phyloP scores from a whole-genome alignment of 2,329 filamentous ascomycete genomes.

The Fulvia fulva region DNA sequence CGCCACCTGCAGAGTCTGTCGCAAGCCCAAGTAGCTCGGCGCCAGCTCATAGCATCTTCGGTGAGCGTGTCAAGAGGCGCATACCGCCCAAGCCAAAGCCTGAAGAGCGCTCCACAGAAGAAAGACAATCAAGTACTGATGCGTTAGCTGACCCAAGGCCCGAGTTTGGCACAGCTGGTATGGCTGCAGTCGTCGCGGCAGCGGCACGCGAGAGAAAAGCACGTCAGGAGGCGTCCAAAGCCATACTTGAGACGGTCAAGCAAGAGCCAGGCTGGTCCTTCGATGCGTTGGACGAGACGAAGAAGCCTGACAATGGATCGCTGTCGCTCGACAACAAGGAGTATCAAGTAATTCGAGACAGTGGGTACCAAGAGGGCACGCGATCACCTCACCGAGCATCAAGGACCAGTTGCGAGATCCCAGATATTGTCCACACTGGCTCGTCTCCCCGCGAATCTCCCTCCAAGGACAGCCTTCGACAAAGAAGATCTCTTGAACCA shows the following conservation, averaged over 20 bases:
- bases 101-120: neutral
- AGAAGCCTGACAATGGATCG: neutral
- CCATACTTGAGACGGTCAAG: neutral
- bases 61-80: slow-evolving; percentile 25
- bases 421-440: slow-evolving; percentile 18
- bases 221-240: neutral
- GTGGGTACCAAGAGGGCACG: slow-evolving; percentile 38
- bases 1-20: neutral
- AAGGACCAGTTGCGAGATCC: slow-evolving; percentile 12
- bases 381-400: slow-evolving; percentile 21
- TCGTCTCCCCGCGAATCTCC: slow-evolving; percentile 15
- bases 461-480: slow-evolving; percentile 25
- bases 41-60: slow-evolving; percentile 17
- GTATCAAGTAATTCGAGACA: slow-evolving; percentile 38
- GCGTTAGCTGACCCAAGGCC: neutral
- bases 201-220: slow-evolving; percentile 7
- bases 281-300: slow-evolving; percentile 8
- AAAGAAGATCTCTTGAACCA: slow-evolving; percentile 30
- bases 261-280: slow-evolving; percentile 23
- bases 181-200: slow-evolving; percentile 9
- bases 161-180: slow-evolving; percentile 5
- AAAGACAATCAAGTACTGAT: slow-evolving; percentile 7
- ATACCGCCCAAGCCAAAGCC: slow-evolving; percentile 7
- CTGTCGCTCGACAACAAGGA: slow-evolving; percentile 2
- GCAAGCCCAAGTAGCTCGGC: slow-evolving; percentile 2